Percentiles rank a stretch among this genome's conserved stretches.
Evolutionary conservation across 169 alveolate genomes (phyloP).

Genomic region (Plasmodium inui): DNA sequence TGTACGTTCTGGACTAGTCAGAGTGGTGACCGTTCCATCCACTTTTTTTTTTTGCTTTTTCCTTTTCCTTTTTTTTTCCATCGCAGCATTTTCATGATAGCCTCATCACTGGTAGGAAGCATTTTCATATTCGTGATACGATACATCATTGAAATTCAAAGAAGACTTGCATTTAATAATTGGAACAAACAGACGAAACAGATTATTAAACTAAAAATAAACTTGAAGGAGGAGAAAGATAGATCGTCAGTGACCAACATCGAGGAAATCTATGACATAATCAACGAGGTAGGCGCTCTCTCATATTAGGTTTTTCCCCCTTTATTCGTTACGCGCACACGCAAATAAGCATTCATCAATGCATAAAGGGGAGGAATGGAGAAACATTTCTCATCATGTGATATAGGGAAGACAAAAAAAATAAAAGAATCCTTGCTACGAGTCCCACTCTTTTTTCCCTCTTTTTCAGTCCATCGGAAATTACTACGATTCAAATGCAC

Average conservation of each 20-base stretch:
- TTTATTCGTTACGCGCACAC: neutral
- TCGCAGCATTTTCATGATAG: slow-evolving; percentile 65
- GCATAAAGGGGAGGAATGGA: neutral
- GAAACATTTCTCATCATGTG: neutral
- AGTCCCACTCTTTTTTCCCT: neutral
- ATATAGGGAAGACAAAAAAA: neutral
- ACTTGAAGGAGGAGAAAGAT: slow-evolving; percentile 54
- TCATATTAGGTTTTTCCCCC: neutral
- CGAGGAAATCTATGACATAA: slow-evolving; percentile 56
- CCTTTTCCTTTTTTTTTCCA: neutral
- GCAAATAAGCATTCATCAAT: neutral
- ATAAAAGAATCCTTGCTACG: neutral
- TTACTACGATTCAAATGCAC: neutral
- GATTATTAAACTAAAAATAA: slow-evolving; percentile 33
- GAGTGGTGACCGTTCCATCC: neutral
- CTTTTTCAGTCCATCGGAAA: slow-evolving; percentile 29
- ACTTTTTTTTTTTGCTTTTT: neutral
- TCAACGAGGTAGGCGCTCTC: slow-evolving; percentile 46
- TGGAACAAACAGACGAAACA: slow-evolving; percentile 74
- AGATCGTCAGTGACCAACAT: slow-evolving; percentile 48
- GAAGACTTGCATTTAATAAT: slow-evolving; percentile 66
- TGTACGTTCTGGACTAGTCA: neutral
- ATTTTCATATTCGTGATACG: slow-evolving; percentile 59
- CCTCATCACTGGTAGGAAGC: slow-evolving; percentile 63
- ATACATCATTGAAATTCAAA: slow-evolving; percentile 72